These are phyloP conservation scores for Gossypium trilobum DNA, from an alignment of 441 rosid species.

Conservation along the genomic window DNA sequence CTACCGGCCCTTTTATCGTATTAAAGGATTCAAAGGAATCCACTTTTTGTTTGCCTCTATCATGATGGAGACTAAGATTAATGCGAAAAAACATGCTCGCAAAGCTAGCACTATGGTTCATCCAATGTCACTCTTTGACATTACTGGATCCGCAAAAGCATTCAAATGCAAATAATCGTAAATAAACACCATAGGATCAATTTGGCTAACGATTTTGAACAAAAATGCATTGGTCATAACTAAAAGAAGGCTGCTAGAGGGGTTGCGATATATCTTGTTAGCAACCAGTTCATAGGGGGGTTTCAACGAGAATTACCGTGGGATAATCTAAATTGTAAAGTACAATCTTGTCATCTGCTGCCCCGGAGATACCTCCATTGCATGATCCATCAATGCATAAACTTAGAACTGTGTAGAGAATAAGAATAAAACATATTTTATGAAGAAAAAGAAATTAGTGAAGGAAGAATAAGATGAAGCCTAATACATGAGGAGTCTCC, in stretches of 20 bases:
- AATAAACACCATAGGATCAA: background rate
- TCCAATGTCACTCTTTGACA: background rate
- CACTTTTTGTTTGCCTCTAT: background rate
- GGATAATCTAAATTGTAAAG: conserved; percentile 62
- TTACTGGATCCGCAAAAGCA: background rate
- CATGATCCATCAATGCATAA: conserved; percentile 56
- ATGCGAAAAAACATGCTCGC: background rate
- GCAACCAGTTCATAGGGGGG: background rate
- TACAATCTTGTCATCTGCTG: conserved; percentile 69
- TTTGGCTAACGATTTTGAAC: background rate
- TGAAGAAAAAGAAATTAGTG: conserved; percentile 6
- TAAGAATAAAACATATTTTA: conserved; percentile 3
- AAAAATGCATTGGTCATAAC: background rate
- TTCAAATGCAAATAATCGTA: background rate
- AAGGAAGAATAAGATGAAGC: conserved; percentile 7
- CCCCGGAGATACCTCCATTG: conserved; percentile 76
- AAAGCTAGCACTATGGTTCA: background rate
- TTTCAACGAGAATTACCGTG: conserved; percentile 32
- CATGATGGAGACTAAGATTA: background rate
- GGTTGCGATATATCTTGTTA: background rate
- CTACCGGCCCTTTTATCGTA: background rate
- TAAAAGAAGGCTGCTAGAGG: background rate
- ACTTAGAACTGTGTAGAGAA: conserved; percentile 56
- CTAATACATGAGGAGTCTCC: conserved; percentile 4
- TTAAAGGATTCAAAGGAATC: background rate